Conservation (phyloP, 176 grass and related monocot species). For the Cocos nucifera region DNA sequence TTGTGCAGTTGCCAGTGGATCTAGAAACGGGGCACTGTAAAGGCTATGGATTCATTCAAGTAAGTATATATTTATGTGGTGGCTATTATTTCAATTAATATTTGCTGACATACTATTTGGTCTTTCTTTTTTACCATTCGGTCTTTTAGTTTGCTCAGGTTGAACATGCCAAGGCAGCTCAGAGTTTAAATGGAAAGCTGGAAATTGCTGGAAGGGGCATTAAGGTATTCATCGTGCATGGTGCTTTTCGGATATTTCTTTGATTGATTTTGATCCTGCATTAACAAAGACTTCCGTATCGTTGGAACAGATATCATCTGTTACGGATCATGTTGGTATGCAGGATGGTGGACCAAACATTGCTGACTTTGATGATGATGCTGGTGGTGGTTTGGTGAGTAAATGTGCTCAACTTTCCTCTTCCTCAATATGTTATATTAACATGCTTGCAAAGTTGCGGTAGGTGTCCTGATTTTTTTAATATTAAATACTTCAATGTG, state of each 20-base stretch:
- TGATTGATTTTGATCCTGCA: neutral
- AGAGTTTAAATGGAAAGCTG: slow-evolving; percentile 19
- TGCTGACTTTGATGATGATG: slow-evolving; percentile 20
- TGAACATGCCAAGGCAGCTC: slow-evolving; percentile 9
- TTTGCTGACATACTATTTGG: neutral
- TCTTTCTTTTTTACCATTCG: neutral
- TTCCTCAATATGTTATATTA: no score
- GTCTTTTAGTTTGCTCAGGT: slow-evolving; percentile 5
- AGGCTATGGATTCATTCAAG: slow-evolving; percentile 19
- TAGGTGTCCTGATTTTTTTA: no score
- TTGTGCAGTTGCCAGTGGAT: slow-evolving; percentile 14
- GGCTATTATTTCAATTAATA: neutral
- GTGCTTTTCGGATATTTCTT: no score
- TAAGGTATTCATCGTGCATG: neutral
- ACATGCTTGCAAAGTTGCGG: no score
- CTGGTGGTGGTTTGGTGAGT: slow-evolving; percentile 14
- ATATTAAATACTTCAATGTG: no score
- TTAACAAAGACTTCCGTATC: neutral
- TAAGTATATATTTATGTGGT: neutral
- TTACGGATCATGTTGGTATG: slow-evolving; percentile 11
- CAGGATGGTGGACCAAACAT: slow-evolving; percentile 2
- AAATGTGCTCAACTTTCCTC: neutral
- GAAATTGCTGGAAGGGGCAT: slow-evolving; percentile 10
- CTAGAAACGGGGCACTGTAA: slow-evolving; percentile 6
- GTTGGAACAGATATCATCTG: slow-evolving; percentile 7